Conservation (phyloP, 108 stramenopile species). For the Thalassiosira profunda region DNA sequence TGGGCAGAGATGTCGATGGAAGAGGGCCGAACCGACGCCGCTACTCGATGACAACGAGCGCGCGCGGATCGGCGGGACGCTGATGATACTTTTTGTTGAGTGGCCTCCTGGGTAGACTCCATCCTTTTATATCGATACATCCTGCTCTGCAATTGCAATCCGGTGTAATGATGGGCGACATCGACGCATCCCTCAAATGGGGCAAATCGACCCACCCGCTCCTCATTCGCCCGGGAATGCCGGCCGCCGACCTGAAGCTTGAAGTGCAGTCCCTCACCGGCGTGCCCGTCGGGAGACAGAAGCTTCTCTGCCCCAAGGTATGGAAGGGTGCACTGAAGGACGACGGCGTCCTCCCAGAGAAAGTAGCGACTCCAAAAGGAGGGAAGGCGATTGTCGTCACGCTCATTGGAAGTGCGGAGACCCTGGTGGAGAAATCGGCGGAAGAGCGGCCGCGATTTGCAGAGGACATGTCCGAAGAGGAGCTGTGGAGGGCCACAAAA, state of each 20-base stretch:
- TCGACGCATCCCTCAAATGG: conserved; percentile 57
- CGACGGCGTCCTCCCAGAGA: conserved; percentile 22
- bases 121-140: no score
- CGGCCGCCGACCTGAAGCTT: conserved; percentile 35
- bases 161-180: no score
- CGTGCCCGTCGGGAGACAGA: conserved; percentile 51
- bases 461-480: conserved; percentile 55
- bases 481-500: conserved; percentile 30
- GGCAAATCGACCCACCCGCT: conserved; percentile 36
- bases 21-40: no score
- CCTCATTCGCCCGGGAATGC: conserved; percentile 10
- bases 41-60: no score
- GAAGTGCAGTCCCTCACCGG: conserved; percentile 40
- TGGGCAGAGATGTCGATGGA: no score
- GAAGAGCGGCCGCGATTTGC: conserved; percentile 32
- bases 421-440: conserved; percentile 26
- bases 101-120: no score
- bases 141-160: no score
- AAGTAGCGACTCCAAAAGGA: not conserved
- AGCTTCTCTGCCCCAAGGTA: conserved; percentile 34
- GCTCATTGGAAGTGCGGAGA: conserved; percentile 62
- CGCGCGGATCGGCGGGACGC: no score
- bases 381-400: conserved; percentile 29
- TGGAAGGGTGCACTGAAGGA: conserved; percentile 60
- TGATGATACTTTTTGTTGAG: no score